Base-by-base conservation (phyloP, 2,329 filamentous ascomycete genomes). In the Calonectria montana region DNA sequence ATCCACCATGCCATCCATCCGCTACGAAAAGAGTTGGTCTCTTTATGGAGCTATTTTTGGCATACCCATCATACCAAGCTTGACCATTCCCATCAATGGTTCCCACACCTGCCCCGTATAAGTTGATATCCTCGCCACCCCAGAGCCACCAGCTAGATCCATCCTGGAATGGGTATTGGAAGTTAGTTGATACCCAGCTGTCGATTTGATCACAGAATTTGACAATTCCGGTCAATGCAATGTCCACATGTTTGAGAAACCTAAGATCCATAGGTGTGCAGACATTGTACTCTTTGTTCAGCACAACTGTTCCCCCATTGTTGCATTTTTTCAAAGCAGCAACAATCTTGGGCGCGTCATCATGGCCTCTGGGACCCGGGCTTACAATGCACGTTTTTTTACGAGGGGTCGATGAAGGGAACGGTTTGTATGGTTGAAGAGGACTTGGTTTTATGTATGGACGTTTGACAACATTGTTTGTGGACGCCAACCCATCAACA, bases 91-190 rank as follows among this genome's bases (percentile, higher is more conserved):
- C 92, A 75, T 94, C 89, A 1, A 94, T 76, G 8, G 73, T 71
- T 23, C 78, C 78, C 25, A 71, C 65, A 25, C 77, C 78, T 18
- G 88, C 88, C 1, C 92, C 92, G 73, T 92, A 94, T 48, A 94
- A 86, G 71, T 93, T 91, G 15, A 94, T 76, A 45, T 80, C 77
- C 55, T 72, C 69, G 35, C 79, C 79, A 31, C 79, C 79, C 45
- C 77, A 77, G 15, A 64, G 61, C 77, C 78, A 79, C 71, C 75
- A 77, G 10, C 73, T 68, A 2, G 89, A 80, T 88, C 88, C 87
- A 74, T 92, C 92, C 75, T 94, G 92, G 82, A 90, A 94, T 8
- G 83, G 84, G 25, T 91, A 91, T 65, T 87, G 86, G 85, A 93
- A 93, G 27, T 87, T 85, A 76, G 92, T 87, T 12, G 84, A 86